Evolutionary conservation across 441 rosid genomes (phyloP).

Genomic region (Lepidium campestre): DNA sequence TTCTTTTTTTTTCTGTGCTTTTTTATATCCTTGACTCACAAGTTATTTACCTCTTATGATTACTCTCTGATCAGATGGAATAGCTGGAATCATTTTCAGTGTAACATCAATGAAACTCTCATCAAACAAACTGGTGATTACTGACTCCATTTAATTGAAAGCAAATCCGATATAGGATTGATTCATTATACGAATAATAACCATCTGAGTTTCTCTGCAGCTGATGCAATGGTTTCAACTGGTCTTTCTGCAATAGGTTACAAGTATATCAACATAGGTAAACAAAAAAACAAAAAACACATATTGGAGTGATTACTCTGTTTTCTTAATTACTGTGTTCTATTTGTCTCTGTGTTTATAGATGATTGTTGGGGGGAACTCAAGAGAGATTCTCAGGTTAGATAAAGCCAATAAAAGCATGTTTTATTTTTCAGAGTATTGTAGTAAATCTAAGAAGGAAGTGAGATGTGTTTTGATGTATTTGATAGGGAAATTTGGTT

Average conservation of each 20-base stretch:
- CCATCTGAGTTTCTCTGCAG: constrained; percentile 19
- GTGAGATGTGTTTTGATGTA: constrained; percentile 3
- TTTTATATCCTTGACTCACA: constrained; percentile 10
- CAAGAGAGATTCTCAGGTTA: constrained; percentile 44
- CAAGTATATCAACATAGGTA: constrained; percentile 82
- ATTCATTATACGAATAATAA: neutral
- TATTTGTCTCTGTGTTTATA: constrained; percentile 25
- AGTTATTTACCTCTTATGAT: neutral
- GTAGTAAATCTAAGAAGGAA: neutral
- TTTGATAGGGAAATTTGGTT: constrained; percentile 44
- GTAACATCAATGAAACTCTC: constrained; percentile 58
- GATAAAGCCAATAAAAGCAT: neutral
- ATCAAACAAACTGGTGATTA: constrained; percentile 68
- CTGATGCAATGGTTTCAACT: constrained; percentile 73
- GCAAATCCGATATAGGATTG: neutral
- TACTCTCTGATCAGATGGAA: constrained; percentile 54
- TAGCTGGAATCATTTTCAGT: constrained; percentile 76
- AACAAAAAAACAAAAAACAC: neutral
- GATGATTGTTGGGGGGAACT: constrained; percentile 99
- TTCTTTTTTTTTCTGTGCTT: neutral
- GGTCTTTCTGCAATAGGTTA: constrained; percentile 78
- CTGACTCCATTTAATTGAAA: neutral
- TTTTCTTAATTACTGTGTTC: neutral
- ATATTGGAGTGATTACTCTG: neutral
- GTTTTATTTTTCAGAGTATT: neutral